Evolutionary conservation across 768 basidiomycete genomes (phyloP).

Genomic region (Kwoniella sp.): DNA sequence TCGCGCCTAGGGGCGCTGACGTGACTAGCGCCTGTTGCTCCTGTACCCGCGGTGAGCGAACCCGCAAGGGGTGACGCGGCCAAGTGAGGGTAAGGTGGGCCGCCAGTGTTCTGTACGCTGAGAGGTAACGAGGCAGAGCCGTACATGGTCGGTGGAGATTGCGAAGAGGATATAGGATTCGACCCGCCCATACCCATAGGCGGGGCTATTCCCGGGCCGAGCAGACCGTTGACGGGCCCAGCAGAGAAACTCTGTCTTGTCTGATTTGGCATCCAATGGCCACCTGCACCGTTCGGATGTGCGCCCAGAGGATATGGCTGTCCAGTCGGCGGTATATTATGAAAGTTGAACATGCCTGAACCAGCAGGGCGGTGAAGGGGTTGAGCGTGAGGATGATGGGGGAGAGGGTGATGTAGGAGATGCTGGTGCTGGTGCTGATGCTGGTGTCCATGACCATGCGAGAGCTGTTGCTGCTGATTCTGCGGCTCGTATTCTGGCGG

Average conservation of each 20-base stretch:
- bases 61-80: constrained; percentile 40
- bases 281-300: constrained; percentile 23
- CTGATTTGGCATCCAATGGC: constrained; percentile 20
- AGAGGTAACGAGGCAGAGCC: constrained; percentile 19
- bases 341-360: constrained; percentile 16
- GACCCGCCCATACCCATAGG: constrained; percentile 14
- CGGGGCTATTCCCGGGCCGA: constrained; percentile 14
- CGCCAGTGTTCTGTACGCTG: constrained; percentile 27
- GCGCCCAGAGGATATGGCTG: constrained; percentile 18
- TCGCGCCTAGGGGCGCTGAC: not conserved
- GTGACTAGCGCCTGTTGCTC: not conserved
- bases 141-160: constrained; percentile 9
- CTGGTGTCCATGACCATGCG: constrained; percentile 7
- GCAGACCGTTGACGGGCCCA: constrained; percentile 16
- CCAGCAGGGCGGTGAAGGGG: too few relatives aligned
- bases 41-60: constrained; percentile 19
- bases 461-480: constrained; percentile 5
- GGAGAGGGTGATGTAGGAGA: constrained; percentile 9
- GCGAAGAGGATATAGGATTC: constrained; percentile 14
- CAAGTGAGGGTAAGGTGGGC: constrained; percentile 8
- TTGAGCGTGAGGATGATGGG: constrained; percentile 10
- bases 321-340: constrained; percentile 18
- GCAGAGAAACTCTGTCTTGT: constrained; percentile 13
- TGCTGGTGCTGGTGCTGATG: not conserved
- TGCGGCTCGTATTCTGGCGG: constrained; percentile 60